Percentiles rank a stretch among this genome's conserved stretches.
These are phyloP conservation scores for Neurospora discreta DNA, from an alignment of 495 filamentous ascomycete genomes.

Conservation along the genomic window DNA sequence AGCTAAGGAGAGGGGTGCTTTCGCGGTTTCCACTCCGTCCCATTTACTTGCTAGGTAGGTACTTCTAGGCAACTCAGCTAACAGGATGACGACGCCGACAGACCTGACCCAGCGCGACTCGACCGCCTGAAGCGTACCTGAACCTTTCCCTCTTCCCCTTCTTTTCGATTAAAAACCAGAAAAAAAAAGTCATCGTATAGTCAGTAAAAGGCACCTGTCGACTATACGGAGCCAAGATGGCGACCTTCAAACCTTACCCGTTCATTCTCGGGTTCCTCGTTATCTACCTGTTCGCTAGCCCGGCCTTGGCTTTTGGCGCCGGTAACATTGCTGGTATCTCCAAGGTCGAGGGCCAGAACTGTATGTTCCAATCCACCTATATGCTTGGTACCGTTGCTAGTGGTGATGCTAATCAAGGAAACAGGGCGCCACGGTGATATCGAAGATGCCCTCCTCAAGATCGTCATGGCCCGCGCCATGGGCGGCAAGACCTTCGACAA, in stretches of 20 bases:
- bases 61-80: background rate
- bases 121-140: background rate
- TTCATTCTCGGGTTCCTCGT: slow-evolving; percentile 39
- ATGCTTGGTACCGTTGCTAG: background rate
- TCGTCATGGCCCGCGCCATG: slow-evolving; percentile 63
- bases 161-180: background rate
- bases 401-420: background rate
- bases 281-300: slow-evolving; percentile 48
- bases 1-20: background rate
- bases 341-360: slow-evolving; percentile 73
- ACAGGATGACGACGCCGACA: background rate
- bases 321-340: slow-evolving; percentile 72
- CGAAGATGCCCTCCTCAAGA: slow-evolving; percentile 71
- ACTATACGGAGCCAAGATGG: slow-evolving; percentile 22
- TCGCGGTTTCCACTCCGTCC: background rate
- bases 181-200: background rate
- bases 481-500: slow-evolving; percentile 82
- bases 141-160: background rate
- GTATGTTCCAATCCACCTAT: slow-evolving; percentile 17
- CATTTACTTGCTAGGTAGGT: background rate
- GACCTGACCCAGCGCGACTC: background rate
- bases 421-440: slow-evolving; percentile 88
- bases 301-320: slow-evolving; percentile 72
- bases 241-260: slow-evolving; percentile 28
- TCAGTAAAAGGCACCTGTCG: background rate